Evolutionary conservation across 2,329 filamentous ascomycete species (phyloP).

Genomic region (Xylaria sp.): DNA sequence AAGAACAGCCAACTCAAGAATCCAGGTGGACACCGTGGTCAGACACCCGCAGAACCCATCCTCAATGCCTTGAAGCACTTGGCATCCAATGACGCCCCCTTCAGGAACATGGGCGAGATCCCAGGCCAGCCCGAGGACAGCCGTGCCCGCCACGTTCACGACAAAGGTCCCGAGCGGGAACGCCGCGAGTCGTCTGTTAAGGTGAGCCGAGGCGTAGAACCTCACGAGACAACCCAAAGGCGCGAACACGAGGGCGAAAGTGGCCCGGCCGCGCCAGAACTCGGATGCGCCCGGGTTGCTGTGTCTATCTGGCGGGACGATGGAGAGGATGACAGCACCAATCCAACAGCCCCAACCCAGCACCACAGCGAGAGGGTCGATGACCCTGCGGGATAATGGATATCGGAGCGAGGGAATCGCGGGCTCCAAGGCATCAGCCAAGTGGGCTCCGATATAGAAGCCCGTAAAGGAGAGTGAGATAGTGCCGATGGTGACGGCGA

Average conservation of each 20-base stretch:
- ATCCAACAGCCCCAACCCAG: conserved; percentile 81
- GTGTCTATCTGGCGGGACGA: conserved; percentile 71
- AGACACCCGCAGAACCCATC: conserved; percentile 75
- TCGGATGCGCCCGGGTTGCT: conserved; percentile 55
- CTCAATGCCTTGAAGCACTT: conserved; percentile 72
- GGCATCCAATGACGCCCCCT: conserved; percentile 68
- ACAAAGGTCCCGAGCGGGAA: conserved; percentile 90
- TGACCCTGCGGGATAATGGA: conserved; percentile 62
- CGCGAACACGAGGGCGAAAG: conserved; percentile 84
- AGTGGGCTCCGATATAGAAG: conserved; percentile 77
- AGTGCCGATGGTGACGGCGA: conserved; percentile 79
- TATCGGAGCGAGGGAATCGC: conserved; percentile 70
- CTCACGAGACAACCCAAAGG: conserved; percentile 80
- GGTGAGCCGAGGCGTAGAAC: conserved; percentile 74
- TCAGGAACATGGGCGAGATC: conserved; percentile 76
- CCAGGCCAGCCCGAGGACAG: conserved; percentile 78
- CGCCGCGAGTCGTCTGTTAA: conserved; percentile 72
- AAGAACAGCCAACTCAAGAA: conserved; percentile 66
- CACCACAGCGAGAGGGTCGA: conserved; percentile 72
- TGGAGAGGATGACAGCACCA: conserved; percentile 75
- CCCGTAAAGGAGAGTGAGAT: conserved; percentile 75
- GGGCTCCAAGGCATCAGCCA: conserved; percentile 71
- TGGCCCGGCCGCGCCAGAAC: conserved; percentile 77
- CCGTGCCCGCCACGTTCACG: conserved; percentile 82
- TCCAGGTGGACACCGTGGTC: conserved; percentile 75